Evolutionary conservation across 2,329 filamentous ascomycete species (phyloP).

Genomic region (Cytospora chrysosperma): DNA sequence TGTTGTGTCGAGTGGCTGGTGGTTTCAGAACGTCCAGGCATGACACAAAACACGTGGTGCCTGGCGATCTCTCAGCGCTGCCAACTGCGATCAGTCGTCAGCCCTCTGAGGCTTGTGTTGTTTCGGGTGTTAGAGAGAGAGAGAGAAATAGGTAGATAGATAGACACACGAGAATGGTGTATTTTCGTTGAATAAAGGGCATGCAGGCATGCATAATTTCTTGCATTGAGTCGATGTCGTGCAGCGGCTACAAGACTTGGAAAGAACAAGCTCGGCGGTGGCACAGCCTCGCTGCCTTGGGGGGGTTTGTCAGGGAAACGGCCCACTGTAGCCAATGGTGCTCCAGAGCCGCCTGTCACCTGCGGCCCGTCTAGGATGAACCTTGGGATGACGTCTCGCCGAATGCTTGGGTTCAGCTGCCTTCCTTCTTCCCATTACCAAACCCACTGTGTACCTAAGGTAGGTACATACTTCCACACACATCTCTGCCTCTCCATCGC

Average conservation of each 20-base stretch:
- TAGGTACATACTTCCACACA: not conserved
- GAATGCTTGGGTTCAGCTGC: too few species aligned
- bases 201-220: too few species aligned
- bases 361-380: not conserved
- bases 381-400: not conserved
- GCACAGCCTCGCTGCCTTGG: constrained; percentile 20
- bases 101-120: not conserved
- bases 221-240: too few species aligned
- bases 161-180: not conserved
- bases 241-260: constrained; percentile 1
- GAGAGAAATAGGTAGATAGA: not conserved
- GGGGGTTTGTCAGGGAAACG: constrained; percentile 1
- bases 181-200: too few species aligned
- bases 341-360: not conserved
- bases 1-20: not conserved
- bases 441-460: too few species aligned
- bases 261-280: not conserved
- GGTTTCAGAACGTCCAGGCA: constrained; percentile 2
- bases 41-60: constrained; percentile 4
- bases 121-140: not conserved
- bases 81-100: not conserved
- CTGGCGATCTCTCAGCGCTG: constrained; percentile 17
- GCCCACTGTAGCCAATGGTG: constrained; percentile 15
- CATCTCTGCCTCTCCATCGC: too few species aligned
- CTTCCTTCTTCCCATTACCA: too few species aligned